Evolutionary conservation across 331 rosid species (phyloP).

Genomic region (Quercus lobata): DNA sequence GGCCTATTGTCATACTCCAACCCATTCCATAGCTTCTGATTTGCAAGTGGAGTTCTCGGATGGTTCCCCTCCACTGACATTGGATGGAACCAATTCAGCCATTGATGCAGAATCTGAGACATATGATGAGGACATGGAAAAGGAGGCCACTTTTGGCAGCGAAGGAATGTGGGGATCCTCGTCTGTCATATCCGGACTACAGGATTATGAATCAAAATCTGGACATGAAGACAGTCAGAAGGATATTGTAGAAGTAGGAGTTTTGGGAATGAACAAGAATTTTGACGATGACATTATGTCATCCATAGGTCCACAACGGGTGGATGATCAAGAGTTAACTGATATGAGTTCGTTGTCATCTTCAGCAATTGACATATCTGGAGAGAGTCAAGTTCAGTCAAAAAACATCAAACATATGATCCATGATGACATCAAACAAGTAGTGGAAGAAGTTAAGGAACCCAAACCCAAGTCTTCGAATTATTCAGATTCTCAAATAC

Average conservation of each 20-base stretch:
- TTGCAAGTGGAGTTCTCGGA: slow-evolving; percentile 93
- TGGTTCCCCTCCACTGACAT: slow-evolving; percentile 64
- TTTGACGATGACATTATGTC: slow-evolving; percentile 14
- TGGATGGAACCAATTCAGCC: slow-evolving; percentile 45
- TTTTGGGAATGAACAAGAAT: slow-evolving; percentile 13
- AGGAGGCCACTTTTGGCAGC: slow-evolving; percentile 36
- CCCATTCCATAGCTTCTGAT: slow-evolving; percentile 84
- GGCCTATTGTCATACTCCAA: slow-evolving; percentile 47
- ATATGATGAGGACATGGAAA: slow-evolving; percentile 61
- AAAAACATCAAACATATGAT: slow-evolving; percentile 11
- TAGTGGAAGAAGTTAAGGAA: slow-evolving; percentile 21
- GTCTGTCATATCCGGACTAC: slow-evolving; percentile 8
- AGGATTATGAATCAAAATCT: slow-evolving; percentile 11
- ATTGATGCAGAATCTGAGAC: slow-evolving; percentile 53
- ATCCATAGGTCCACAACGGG: not conserved
- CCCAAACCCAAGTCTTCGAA: slow-evolving; percentile 22
- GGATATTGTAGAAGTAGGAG: not conserved
- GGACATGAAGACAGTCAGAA: slow-evolving; percentile 14
- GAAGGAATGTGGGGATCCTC: slow-evolving; percentile 50
- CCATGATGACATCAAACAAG: slow-evolving; percentile 16
- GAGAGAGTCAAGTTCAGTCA: slow-evolving; percentile 18
- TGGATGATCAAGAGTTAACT: slow-evolving; percentile 30
- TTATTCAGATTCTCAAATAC: slow-evolving; percentile 18
- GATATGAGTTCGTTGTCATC: slow-evolving; percentile 31
- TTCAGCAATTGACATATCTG: slow-evolving; percentile 11